Evolutionary conservation across 257 asterid species (phyloP), one percentile per base, ranked within the genome.

Genomic region (Euphrasia confusa): DNA sequence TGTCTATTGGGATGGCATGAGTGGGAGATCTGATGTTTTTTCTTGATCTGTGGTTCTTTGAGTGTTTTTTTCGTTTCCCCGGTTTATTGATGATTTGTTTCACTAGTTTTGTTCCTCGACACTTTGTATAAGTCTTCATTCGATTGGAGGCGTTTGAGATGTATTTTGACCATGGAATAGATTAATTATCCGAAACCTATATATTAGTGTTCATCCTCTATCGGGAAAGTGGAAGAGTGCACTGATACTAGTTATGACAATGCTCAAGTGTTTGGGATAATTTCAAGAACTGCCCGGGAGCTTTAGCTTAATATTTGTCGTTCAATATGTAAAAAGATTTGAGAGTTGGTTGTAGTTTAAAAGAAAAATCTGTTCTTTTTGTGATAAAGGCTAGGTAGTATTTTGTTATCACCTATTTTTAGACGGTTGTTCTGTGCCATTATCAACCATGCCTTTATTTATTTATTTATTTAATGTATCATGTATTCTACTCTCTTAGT

Each of bases 11-110:
- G 73, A 48, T 68, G 42, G 47, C 44, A 52, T 45, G 75, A 32
- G 35, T 17, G 56, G 54, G 66, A 72, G 78, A 47, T 75, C 75
- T 66, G 12, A 69, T 68, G 24, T 65, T 63, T 14, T 14, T 21
- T 54, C 63, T 72, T 61, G 83, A 77, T 80, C 79, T 68, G 70
- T 67, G 54, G 32, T 54, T 56, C 13, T 37, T 72, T 8, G 2
- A 58, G 2, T 30, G 0, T 39, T 66, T 66, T 52, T 33, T 5
- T 4, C 7, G 39, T 3, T 30, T 30, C 63, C 33, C 33, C 5
- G 33, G 4, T 5, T 30, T 30, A 3, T 3, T 4, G 33, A 5
- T 30, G 5, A 30, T 30, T 30, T 5, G 33, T 30, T 30, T 30
- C 33, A 5, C 33, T 30, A 30, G 4, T 30, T 4, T 30, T 30